Evolutionary conservation across 495 filamentous ascomycete genomes (phyloP).

Genomic region (Penicillium diatomitis): DNA sequence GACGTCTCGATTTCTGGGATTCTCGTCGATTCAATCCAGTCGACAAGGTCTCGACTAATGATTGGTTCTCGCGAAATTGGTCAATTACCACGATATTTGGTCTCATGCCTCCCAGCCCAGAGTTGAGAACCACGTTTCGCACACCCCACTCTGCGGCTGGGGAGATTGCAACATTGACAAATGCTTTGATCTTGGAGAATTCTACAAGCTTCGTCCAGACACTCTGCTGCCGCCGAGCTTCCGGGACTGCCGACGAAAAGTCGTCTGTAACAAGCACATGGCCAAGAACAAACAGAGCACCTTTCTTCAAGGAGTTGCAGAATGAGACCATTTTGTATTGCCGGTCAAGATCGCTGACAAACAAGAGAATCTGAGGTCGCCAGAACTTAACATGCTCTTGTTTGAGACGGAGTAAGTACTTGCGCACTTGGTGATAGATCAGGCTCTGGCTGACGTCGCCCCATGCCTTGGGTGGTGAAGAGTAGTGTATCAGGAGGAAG

Average conservation of each 20-base stretch:
- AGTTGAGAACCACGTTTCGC: conserved; percentile 70
- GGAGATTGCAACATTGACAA: conserved; percentile 76
- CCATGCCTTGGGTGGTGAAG: conserved; percentile 77
- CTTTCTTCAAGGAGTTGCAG: conserved; percentile 87
- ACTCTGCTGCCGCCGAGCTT: conserved; percentile 70
- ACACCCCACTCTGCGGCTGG: conserved; percentile 80
- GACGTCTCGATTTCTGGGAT: conserved; percentile 18
- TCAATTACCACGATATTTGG: conserved; percentile 81
- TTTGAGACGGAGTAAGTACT: conserved; percentile 71
- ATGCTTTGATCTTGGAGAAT: conserved; percentile 80
- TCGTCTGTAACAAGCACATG: conserved; percentile 82
- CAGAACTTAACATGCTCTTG: conserved; percentile 92
- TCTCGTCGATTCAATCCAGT: conserved; percentile 14
- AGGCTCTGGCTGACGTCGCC: conserved; percentile 83
- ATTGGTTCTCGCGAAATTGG: conserved; percentile 50
- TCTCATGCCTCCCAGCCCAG: conserved; percentile 82
- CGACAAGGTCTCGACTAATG: conserved; percentile 39
- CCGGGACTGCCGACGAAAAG: conserved; percentile 66
- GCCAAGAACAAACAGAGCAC: conserved; percentile 73
- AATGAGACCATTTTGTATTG: conserved; percentile 81
- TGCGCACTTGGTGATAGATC: conserved; percentile 87
- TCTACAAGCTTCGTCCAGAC: conserved; percentile 83
- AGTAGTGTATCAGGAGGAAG: conserved; percentile 79
- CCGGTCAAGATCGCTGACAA: conserved; percentile 70
- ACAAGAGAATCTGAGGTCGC: conserved; percentile 76